Conservation (phyloP, 768 basidiomycete genomes). For the Leccinum truebloodii region DNA sequence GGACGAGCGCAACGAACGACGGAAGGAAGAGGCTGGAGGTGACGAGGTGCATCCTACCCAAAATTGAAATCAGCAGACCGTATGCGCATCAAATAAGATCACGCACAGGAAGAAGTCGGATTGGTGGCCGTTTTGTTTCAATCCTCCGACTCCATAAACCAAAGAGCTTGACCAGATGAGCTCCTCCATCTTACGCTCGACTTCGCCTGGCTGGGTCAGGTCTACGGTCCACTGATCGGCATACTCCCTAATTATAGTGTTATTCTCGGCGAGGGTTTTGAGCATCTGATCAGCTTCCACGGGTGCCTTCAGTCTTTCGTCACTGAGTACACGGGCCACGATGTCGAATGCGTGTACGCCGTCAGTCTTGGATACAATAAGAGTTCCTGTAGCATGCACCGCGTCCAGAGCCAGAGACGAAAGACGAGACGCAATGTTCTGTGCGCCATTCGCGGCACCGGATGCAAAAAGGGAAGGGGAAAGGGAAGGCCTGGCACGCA, state of each 20-base stretch:
- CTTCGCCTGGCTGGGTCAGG: slow-evolving; percentile 33
- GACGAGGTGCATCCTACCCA: slow-evolving; percentile 30
- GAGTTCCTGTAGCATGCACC: too few relatives aligned
- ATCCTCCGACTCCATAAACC: slow-evolving; percentile 59
- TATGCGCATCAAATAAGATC: not conserved
- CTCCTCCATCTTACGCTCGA: slow-evolving; percentile 63
- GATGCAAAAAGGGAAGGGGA: slow-evolving; percentile 13
- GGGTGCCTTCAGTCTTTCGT: slow-evolving; percentile 35
- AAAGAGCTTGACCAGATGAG: slow-evolving; percentile 54
- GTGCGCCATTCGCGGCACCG: not conserved
- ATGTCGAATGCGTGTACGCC: slow-evolving; percentile 46
- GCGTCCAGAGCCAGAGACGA: slow-evolving; percentile 11
- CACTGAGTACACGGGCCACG: slow-evolving; percentile 51
- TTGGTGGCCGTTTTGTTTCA: slow-evolving; percentile 47
- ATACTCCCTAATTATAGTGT: slow-evolving; percentile 9
- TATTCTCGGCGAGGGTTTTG: slow-evolving; percentile 14
- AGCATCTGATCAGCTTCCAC: slow-evolving; percentile 20
- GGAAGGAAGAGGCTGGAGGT: slow-evolving; percentile 34
- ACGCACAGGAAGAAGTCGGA: slow-evolving; percentile 53
- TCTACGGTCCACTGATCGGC: slow-evolving; percentile 47
- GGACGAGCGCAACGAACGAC: slow-evolving; percentile 21
- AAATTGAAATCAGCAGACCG: not conserved
- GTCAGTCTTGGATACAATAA: slow-evolving; percentile 1
- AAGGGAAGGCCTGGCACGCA: slow-evolving; percentile 39
- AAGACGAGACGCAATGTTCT: slow-evolving; percentile 6